Evolutionary conservation across 805 yeast species (phyloP).

Genomic region (Candida tibetensis): DNA sequence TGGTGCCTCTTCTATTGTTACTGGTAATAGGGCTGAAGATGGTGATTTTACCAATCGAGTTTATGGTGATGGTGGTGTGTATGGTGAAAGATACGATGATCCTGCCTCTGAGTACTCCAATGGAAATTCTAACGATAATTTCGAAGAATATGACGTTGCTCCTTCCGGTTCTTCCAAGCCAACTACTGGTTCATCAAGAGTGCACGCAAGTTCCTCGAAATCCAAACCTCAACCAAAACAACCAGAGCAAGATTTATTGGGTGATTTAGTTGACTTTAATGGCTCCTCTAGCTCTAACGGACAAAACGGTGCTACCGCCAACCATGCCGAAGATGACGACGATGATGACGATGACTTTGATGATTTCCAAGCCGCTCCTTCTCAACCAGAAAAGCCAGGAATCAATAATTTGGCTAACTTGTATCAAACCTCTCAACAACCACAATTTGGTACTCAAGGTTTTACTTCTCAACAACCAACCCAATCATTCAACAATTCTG

Average conservation of each 20-base stretch:
- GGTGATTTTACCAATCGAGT: slow-evolving; percentile 54
- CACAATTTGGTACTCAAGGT: slow-evolving; percentile 12
- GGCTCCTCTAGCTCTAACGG: slow-evolving; percentile 9
- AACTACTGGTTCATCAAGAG: slow-evolving; percentile 36
- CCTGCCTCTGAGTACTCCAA: slow-evolving; percentile 43
- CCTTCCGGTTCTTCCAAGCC: slow-evolving; percentile 26
- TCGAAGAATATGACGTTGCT: slow-evolving; percentile 62
- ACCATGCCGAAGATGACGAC: slow-evolving; percentile 17
- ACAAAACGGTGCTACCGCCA: slow-evolving; percentile 12
- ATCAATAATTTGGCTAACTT: slow-evolving; percentile 27
- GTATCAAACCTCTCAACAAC: slow-evolving; percentile 23
- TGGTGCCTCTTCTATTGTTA: slow-evolving; percentile 43
- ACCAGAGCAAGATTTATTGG: slow-evolving; percentile 48
- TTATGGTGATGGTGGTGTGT: slow-evolving; percentile 71
- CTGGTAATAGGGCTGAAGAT: slow-evolving; percentile 34
- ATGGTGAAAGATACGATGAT: slow-evolving; percentile 64
- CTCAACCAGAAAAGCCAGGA: slow-evolving; percentile 20
- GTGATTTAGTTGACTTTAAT: slow-evolving; percentile 42
- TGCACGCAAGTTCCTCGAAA: slow-evolving; percentile 28
- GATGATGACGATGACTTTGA: slow-evolving; percentile 76
- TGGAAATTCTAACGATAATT: slow-evolving; percentile 37
- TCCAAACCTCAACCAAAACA: slow-evolving; percentile 29
- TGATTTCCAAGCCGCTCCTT: slow-evolving; percentile 73
- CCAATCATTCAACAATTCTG: slow-evolving; percentile 10
- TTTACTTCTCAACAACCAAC: slow-evolving; percentile 12